Evolutionary conservation across 2,329 filamentous ascomycete species (phyloP).

Genomic region (Rhexocercosporidium sp.): DNA sequence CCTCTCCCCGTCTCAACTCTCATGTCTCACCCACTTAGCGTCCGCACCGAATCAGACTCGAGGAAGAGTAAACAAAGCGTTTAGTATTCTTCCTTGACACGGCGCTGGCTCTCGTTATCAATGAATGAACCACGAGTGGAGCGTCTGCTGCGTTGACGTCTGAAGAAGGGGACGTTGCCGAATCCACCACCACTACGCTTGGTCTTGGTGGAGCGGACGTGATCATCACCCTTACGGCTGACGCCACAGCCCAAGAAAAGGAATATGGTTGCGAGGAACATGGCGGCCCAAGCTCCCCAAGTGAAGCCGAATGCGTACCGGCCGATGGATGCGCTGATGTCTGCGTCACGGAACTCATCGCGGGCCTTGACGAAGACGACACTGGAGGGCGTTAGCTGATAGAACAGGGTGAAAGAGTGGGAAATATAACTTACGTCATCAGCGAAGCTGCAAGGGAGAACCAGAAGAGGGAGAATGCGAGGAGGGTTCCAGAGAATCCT

Average conservation of each 20-base stretch:
- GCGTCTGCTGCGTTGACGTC: constrained; percentile 56
- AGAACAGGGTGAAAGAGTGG: constrained; percentile 23
- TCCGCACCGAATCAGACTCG: not conserved
- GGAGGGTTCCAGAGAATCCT: constrained; percentile 65
- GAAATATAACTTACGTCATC: constrained; percentile 69
- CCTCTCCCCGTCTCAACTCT: not conserved
- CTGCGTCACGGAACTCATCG: constrained; percentile 63
- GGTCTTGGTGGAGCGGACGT: constrained; percentile 19
- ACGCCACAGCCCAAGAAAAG: constrained; percentile 65
- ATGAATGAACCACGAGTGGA: constrained; percentile 55
- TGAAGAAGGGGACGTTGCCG: constrained; percentile 48
- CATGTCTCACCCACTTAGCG: not conserved
- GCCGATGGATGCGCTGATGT: constrained; percentile 65
- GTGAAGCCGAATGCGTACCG: constrained; percentile 75
- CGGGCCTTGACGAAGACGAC: constrained; percentile 72
- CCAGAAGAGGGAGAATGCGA: constrained; percentile 69
- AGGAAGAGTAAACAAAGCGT: not conserved
- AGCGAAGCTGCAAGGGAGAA: constrained; percentile 69
- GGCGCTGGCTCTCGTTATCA: constrained; percentile 58
- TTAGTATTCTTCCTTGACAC: constrained; percentile 73
- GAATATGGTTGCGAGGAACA: constrained; percentile 69
- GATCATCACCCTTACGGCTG: constrained; percentile 44
- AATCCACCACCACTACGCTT: constrained; percentile 38
- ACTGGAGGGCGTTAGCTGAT: constrained; percentile 44
- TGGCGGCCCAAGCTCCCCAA: constrained; percentile 72